Percentiles rank a stretch among this genome's conserved stretches.
Conservation (phyloP, 306 rosid genomes). For the Delonix regia region DNA sequence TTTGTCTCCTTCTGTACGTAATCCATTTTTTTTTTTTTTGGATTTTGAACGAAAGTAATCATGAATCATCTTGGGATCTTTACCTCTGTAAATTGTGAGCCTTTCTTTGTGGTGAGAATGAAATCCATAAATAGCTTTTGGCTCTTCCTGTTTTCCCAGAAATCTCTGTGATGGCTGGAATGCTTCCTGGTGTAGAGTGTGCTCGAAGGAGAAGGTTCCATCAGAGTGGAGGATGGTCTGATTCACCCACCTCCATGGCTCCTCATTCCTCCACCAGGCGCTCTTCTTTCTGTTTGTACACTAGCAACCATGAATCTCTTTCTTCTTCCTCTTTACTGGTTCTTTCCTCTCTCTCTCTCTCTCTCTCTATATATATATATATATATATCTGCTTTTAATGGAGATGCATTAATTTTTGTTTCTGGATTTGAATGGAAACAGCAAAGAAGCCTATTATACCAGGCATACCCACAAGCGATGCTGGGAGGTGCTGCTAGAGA, state of each 20-base stretch:
- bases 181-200: conserved; percentile 94
- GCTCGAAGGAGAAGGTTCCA: conserved; percentile 83
- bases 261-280: conserved; percentile 46
- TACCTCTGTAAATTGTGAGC: background rate
- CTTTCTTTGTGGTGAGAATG: too few species aligned
- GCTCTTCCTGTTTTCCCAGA: background rate
- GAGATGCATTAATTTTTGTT: background rate
- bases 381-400: too few species aligned
- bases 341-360: background rate
- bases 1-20: background rate
- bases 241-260: conserved; percentile 36
- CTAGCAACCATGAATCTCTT: conserved; percentile 55
- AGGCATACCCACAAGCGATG: conserved; percentile 48
- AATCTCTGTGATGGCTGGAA: conserved; percentile 60
- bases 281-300: conserved; percentile 60
- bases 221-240: conserved; percentile 44
- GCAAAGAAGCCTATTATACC: conserved; percentile 47
- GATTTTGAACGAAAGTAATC: background rate
- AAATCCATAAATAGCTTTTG: too few species aligned
- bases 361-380: background rate
- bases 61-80: background rate
- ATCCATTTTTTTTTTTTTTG: background rate
- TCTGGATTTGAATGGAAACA: conserved; percentile 5
- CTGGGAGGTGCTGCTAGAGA: conserved; percentile 69
- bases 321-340: conserved; percentile 52